Percentiles rank a stretch among this genome's conserved stretches.
These are phyloP conservation scores for Trichosanthes truncata DNA, from an alignment of 306 rosid genomes.

Conservation along the genomic window DNA sequence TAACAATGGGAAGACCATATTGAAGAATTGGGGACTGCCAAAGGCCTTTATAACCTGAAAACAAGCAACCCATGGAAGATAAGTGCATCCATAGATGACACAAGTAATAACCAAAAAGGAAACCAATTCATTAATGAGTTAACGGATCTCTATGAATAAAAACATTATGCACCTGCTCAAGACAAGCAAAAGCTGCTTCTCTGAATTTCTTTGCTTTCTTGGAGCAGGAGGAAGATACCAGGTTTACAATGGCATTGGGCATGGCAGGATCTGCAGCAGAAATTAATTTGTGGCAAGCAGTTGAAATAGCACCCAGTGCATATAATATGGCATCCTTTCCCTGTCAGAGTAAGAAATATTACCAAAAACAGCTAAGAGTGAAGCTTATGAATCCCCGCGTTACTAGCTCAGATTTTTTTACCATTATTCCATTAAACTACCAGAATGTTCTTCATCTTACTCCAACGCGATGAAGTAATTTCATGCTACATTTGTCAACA, in stretches of 20 bases:
- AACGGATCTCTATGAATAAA: background rate
- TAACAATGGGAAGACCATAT: slow-evolving; percentile 54
- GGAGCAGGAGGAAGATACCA: slow-evolving; percentile 65
- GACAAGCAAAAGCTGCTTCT: slow-evolving; percentile 79
- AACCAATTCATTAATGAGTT: background rate
- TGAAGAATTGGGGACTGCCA: slow-evolving; percentile 71
- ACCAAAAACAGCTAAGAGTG: background rate
- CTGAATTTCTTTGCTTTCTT: slow-evolving; percentile 73
- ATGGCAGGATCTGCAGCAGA: slow-evolving; percentile 36
- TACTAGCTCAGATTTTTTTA: background rate
- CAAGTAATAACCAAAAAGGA: background rate
- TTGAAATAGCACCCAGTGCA: slow-evolving; percentile 70
- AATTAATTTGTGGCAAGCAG: slow-evolving; percentile 71
- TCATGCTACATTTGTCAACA: background rate
- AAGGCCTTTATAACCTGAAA: slow-evolving; percentile 85
- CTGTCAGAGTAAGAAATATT: slow-evolving; percentile 31
- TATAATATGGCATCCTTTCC: slow-evolving; percentile 75
- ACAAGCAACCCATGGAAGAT: slow-evolving; percentile 12
- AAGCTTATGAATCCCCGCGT: background rate
- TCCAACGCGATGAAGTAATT: background rate
- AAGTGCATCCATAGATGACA: background rate
- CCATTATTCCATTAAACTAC: background rate
- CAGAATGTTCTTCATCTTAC: background rate
- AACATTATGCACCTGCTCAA: slow-evolving; percentile 47
- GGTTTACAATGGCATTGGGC: slow-evolving; percentile 55